Base-by-base conservation (phyloP, 768 basidiomycete species). In the Agrocybe chaxingu region DNA sequence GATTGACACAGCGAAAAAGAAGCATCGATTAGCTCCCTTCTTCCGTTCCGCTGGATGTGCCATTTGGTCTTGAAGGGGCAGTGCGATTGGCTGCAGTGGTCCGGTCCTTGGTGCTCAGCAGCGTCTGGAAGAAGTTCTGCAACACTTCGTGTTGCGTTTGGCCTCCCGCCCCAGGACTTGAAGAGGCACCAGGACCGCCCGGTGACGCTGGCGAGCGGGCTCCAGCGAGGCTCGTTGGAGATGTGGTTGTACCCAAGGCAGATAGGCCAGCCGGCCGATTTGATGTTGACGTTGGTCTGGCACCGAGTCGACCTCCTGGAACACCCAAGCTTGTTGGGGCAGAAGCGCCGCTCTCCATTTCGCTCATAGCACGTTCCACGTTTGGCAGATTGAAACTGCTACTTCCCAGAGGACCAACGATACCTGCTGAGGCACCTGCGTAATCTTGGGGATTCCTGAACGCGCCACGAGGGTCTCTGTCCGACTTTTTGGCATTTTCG, bases 361-460 rank as follows among this genome's bases (percentile, higher is more conserved):
- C 92, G 16, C 78, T 79, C 50, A 97, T 77, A 1, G 90, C 93
- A 45, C 84, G 84, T 66, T 94, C 93, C 34, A 98, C 96, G 49
- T 76, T 86, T 1, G 95, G 94, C 44, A 98, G 71, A 61, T 70
- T 88, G 70, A 95, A 87, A 51, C 85, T 89, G 57, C 85, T 88
- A 64, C 85, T 89, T 47, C 89, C 89, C 69, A 99, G 80, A 0
- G 96, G 96, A 1, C 96, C 96, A 8, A 99, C 96, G 42, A 97
- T 83, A 24, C 95, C 92, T 1, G 85, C 80, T 3, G 78, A 65
- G 3, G 77, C 69, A 12, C 76, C 74, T 6, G 78, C 65, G 19
- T 77, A 69, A 48, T 89, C 88, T 39, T 79, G 70, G 0, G 86
- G 86, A 51, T 88, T 88, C 49, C 89, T 79, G 80, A 97, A 97